Evolutionary conservation across 2,329 filamentous ascomycete genomes (phyloP), one percentile per base, ranked within the genome.

Genomic region (Amauroascus niger): DNA sequence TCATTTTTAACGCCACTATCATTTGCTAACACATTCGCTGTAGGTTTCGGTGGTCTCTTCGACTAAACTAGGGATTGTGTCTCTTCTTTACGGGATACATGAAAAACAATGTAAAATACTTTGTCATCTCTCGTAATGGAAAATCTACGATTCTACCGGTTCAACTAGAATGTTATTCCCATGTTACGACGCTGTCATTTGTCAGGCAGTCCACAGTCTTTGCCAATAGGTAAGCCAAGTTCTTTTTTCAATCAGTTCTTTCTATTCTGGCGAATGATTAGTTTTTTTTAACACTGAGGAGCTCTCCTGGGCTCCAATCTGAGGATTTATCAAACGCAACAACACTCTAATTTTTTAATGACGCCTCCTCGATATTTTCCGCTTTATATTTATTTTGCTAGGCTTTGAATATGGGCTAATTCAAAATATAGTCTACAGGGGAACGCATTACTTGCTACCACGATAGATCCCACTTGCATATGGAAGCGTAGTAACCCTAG

Each of bases 21-120:
- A 9, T 22, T 44, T 49, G 24, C 39, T 50, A 32, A 53, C 35
- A n/a, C 11, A 14, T 30, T 24, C 26, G 44, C 35, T 20, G 16
- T 16, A 71, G 83, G 84, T 71, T 89, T 91, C 78, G 87, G 84
- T 72, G 84, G 84, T 80, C 82, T 91, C 70, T 91, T 93, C 73
- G 78, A 79, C 69, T 81, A 81, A 76, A 64, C 64, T 49, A 53
- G n/a, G n/a, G n/a, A n/a, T n/a, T 53, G 54, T 55, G 46, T 16
- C 18, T 26, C n/a, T 33, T 28, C 51, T 55, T 58, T 51, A 60
- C 58, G 58, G 56, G 64, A 62, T 63, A 63, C 59, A 62, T 45
- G 44, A 54, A 37, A 37, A 64, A 55, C 64, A 63, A 68, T 71
- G 65, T 69, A 69, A 63, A 67, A 68, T 64, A 61, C 57, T 63